Base-by-base conservation (phyloP, 345 rosid species). In the Erysimum cheiranthoides region DNA sequence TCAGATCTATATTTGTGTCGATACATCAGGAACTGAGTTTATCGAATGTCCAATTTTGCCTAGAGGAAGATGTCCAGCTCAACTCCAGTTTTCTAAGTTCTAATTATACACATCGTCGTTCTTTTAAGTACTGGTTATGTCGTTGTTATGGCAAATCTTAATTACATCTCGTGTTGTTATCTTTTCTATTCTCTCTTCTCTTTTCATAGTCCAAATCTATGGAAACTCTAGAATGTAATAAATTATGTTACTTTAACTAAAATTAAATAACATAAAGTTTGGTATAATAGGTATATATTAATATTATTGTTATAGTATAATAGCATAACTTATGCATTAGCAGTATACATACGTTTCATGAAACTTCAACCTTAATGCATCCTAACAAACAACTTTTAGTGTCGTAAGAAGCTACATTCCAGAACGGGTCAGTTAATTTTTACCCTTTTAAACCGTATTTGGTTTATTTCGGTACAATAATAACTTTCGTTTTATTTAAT, bases 1-100 rank as follows among this genome's bases (percentile, higher is more conserved):
- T 34, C 78, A 89, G 69, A 73, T 93, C 40, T 91, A 76, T 47
- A 2, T 89, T 66, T 91, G 98, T 34, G 98, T 86, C 0, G 96
- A 91, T 54, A 86, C 82, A 47, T 85, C 92, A 2, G 98, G 86
- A 1, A 71, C 87, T 13, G 85, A 85, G 11, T 74, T 93, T 66
- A 87, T 93, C 5, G 66, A 89, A 35, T 93, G 98, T 16, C 96
- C 96, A 0, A 10, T 80, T 17, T 70, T 76, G 3, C 91, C 87
- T 1, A 80, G 5, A 69, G 58, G 70, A 35, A 75, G 75, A 73
- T 91, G 97, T 71, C 68, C 79, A 25, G 77, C 91, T 10, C 16
- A 16, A 5, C 66, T 93, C 59, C 87, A 89, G 78, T 91, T 93
- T 32, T 76, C 96, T 0, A 84, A 78, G 82, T 93, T 91, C 66